Evolutionary conservation across 2,329 filamentous ascomycete species (phyloP).

Genomic region (Ophiocordyceps australis): DNA sequence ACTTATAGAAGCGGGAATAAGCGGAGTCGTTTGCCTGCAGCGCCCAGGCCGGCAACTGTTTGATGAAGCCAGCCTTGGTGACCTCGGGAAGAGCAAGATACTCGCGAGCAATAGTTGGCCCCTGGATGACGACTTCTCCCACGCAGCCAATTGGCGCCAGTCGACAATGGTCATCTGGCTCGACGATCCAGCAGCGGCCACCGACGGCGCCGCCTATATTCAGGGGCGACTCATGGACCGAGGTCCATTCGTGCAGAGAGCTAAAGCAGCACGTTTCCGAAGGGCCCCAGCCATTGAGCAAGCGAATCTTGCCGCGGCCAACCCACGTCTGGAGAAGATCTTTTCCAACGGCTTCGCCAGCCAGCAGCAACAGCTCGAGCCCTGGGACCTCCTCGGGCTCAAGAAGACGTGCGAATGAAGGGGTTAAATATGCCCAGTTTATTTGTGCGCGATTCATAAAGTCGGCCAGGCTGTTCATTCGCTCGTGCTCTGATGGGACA

Average conservation of each 20-base stretch:
- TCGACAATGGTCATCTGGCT: neutral
- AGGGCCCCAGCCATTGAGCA: neutral
- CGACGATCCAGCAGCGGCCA: neutral
- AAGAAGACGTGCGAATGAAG: conserved; percentile 4
- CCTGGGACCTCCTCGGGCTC: conserved; percentile 2
- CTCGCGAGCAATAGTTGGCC: neutral
- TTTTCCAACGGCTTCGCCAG: conserved; percentile 3
- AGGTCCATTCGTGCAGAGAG: neutral
- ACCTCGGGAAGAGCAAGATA: neutral
- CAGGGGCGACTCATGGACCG: neutral
- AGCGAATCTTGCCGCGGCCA: neutral
- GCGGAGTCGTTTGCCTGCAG: neutral
- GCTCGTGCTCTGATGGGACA: conserved; percentile 4
- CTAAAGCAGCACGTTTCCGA: neutral
- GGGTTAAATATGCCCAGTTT: conserved; percentile 5
- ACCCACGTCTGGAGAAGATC: neutral
- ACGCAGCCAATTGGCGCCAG: neutral
- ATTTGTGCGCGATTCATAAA: conserved; percentile 2
- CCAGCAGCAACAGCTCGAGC: conserved; percentile 4
- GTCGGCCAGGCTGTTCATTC: conserved; percentile 3
- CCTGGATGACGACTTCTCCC: neutral
- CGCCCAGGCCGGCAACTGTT: neutral
- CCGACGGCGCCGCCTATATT: neutral
- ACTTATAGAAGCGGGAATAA: neutral
- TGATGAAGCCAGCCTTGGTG: too few species aligned